phyloP scores from a whole-genome alignment of 106 monocot species.

The Dioscorea zingiberensis region DNA sequence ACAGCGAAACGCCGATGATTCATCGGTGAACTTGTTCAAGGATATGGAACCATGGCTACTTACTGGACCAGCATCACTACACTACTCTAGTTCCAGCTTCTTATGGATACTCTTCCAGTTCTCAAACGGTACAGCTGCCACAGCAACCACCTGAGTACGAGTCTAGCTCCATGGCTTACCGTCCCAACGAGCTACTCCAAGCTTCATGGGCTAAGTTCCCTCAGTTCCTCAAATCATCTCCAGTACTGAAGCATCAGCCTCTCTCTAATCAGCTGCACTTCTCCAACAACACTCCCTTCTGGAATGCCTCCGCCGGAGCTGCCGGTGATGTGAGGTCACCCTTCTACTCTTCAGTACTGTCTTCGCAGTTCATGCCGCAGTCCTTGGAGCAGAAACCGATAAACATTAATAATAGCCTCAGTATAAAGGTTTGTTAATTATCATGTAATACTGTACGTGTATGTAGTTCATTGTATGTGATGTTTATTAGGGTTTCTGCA shows the following conservation, averaged over 20 bases:
- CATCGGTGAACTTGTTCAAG: slow-evolving; percentile 10
- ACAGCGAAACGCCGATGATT: not conserved
- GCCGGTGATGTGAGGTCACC: slow-evolving; percentile 4
- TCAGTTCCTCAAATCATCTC: slow-evolving; percentile 11
- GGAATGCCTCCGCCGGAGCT: slow-evolving; percentile 20
- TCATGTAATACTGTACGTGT: no score
- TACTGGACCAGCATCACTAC: slow-evolving; percentile 16
- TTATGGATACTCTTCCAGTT: not conserved
- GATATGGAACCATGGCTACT: slow-evolving; percentile 24
- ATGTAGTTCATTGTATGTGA: not conserved
- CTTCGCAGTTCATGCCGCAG: slow-evolving; percentile 18
- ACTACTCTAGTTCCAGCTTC: slow-evolving; percentile 8
- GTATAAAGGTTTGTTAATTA: slow-evolving; percentile 30
- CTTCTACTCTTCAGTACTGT: slow-evolving; percentile 14
- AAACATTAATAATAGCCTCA: slow-evolving; percentile 8
- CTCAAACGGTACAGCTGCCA: not conserved
- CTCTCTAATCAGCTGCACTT: slow-evolving; percentile 14
- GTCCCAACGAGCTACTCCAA: slow-evolving; percentile 5
- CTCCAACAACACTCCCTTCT: slow-evolving; percentile 29
- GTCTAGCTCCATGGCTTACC: not conserved
- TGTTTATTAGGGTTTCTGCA: slow-evolving; percentile 1
- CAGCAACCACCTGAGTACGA: slow-evolving; percentile 6
- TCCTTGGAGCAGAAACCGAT: slow-evolving; percentile 33
- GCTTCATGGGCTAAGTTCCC: slow-evolving; percentile 14
- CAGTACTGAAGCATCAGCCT: slow-evolving; percentile 8